Percentiles rank a stretch among this genome's conserved stretches.
Evolutionary conservation across 169 alveolate species (phyloP).

Genomic region (Hammondia hammondi): DNA sequence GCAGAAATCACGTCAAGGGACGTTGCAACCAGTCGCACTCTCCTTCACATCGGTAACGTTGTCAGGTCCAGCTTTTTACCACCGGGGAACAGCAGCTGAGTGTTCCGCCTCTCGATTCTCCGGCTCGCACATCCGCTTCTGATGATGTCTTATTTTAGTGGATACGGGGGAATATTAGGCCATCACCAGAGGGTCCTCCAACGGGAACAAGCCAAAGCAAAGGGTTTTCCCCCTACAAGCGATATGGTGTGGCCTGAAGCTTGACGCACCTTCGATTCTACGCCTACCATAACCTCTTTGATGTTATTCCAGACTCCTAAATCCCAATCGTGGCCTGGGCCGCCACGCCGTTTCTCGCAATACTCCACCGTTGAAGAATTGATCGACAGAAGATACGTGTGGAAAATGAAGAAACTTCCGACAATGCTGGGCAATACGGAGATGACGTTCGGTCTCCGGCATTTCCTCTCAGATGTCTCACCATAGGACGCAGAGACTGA

Average conservation of each 20-base stretch:
- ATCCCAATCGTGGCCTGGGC: constrained; percentile 70
- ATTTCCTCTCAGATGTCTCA: not conserved
- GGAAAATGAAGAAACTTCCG: constrained; percentile 75
- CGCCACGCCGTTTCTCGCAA: constrained; percentile 77
- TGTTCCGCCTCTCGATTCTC: too few species aligned
- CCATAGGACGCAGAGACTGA: constrained; percentile 60
- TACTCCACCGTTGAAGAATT: constrained; percentile 77
- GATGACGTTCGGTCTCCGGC: constrained; percentile 20
- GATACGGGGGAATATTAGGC: constrained; percentile 67
- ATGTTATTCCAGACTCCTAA: constrained; percentile 72
- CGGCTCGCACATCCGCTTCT: too few species aligned
- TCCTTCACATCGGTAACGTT: too few species aligned
- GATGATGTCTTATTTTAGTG: not conserved
- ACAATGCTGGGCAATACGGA: constrained; percentile 66
- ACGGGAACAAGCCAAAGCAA: constrained; percentile 75
- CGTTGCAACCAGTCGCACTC: too few species aligned
- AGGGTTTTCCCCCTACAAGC: constrained; percentile 71
- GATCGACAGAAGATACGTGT: constrained; percentile 68
- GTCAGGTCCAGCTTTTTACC: too few species aligned
- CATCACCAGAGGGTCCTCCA: constrained; percentile 76
- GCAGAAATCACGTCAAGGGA: too few species aligned
- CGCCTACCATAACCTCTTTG: constrained; percentile 68
- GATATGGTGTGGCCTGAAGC: not conserved
- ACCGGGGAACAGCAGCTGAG: too few species aligned
- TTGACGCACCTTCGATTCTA: not conserved